Evolutionary conservation across 2,329 filamentous ascomycete species (phyloP).

Genomic region (Bipolaris oryzae): DNA sequence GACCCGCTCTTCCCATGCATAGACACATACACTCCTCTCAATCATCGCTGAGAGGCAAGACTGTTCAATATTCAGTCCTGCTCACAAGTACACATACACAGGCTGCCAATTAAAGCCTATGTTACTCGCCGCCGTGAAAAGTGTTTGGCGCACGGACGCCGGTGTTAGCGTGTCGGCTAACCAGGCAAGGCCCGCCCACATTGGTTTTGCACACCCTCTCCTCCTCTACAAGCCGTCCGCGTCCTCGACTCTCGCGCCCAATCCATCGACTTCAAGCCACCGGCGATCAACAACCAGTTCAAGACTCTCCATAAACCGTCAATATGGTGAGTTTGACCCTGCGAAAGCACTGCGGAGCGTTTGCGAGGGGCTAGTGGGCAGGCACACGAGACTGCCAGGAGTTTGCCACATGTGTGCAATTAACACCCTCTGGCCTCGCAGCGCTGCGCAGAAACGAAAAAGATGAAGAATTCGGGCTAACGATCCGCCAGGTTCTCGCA

Average conservation of each 20-base stretch:
- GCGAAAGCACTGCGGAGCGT: conserved; percentile 13
- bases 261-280: conserved; percentile 43
- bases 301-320: conserved; percentile 44
- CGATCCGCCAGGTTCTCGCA: conserved; percentile 84
- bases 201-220: conserved; percentile 5
- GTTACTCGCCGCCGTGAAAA: not conserved
- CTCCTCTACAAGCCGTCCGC: conserved; percentile 36
- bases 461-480: conserved; percentile 24
- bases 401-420: conserved; percentile 38
- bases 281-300: conserved; percentile 35
- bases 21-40: not conserved
- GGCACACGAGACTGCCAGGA: conserved; percentile 43
- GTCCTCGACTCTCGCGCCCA: conserved; percentile 44
- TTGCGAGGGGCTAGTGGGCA: conserved; percentile 18
- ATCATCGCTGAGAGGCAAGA: too few relatives aligned
- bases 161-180: conserved; percentile 4
- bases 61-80: too few relatives aligned
- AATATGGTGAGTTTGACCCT: conserved; percentile 47
- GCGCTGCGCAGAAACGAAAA: conserved; percentile 16
- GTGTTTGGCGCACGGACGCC: not conserved
- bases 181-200: conserved; percentile 3
- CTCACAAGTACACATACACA: too few relatives aligned
- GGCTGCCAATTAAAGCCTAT: not conserved
- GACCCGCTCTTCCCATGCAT: not conserved
- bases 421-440: conserved; percentile 24